phyloP scores from a whole-genome alignment of 1,139 yeast genomes.

The Suhomyces chickasaworum region DNA sequence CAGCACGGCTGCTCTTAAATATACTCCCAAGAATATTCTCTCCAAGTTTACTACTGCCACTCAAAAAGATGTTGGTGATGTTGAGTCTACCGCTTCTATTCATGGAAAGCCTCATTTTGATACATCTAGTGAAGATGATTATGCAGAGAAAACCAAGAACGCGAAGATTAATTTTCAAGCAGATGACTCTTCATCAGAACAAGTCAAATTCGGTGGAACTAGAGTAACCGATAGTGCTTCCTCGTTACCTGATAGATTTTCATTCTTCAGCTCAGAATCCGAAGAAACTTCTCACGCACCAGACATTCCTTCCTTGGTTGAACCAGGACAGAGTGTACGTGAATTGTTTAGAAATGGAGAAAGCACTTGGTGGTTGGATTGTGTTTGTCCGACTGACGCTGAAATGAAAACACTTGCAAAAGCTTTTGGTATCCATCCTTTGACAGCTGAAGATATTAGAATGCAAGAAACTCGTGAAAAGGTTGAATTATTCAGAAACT shows the following conservation, averaged over 20 bases:
- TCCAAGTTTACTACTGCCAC: constrained; percentile 12
- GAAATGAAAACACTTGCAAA: constrained; percentile 66
- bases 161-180: constrained; percentile 1
- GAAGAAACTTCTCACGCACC: constrained; percentile 91
- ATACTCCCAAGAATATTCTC: constrained; percentile 51
- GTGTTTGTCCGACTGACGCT: constrained; percentile 66
- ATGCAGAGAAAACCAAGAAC: constrained; percentile 16
- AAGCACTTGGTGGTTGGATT: constrained; percentile 79
- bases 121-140: constrained; percentile 30
- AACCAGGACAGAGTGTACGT: constrained; percentile 63
- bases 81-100: constrained; percentile 12
- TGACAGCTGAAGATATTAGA: constrained; percentile 82
- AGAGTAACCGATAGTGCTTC: constrained; percentile 28
- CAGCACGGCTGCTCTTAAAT: constrained; percentile 57
- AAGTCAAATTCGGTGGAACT: constrained; percentile 40
- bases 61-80: constrained; percentile 3
- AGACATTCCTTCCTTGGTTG: constrained; percentile 73
- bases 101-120: constrained; percentile 24
- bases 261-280: constrained; percentile 76
- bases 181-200: constrained; percentile 21
- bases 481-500: constrained; percentile 72
- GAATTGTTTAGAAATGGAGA: constrained; percentile 64
- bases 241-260: constrained; percentile 59
- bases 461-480: constrained; percentile 87
- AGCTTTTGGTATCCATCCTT: constrained; percentile 82